Percentiles rank a stretch among this genome's conserved stretches.
Evolutionary conservation across 2,329 filamentous ascomycete species (phyloP).

Genomic region (Pyrenophora seminiperda): DNA sequence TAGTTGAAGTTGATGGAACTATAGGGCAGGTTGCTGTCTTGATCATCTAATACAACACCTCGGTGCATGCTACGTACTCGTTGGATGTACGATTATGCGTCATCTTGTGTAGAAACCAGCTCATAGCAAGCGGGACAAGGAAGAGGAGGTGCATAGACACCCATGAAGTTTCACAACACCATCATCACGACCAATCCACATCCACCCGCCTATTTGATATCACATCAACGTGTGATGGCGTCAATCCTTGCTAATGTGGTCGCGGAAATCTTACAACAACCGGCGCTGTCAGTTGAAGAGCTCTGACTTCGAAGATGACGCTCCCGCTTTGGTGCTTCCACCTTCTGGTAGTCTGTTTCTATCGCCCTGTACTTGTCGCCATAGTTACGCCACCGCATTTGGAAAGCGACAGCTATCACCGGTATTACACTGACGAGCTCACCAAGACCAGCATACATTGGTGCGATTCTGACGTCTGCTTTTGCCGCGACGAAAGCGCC

Average conservation of each 20-base stretch:
- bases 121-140: too few species aligned
- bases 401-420: constrained; percentile 64
- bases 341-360: constrained; percentile 18
- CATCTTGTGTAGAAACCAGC: too few species aligned
- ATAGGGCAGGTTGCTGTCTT: too few species aligned
- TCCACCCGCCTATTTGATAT: neutral
- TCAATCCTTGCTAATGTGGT: constrained; percentile 7
- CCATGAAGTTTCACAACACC: neutral
- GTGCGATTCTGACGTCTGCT: constrained; percentile 58
- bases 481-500: constrained; percentile 57
- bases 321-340: constrained; percentile 10
- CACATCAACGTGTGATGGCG: constrained; percentile 3
- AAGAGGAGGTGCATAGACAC: neutral
- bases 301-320: neutral
- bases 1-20: too few species aligned
- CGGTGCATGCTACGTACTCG: too few species aligned
- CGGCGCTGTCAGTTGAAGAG: constrained; percentile 4
- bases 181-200: neutral
- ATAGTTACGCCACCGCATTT: constrained; percentile 50
- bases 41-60: too few species aligned
- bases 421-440: constrained; percentile 77
- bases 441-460: constrained; percentile 69
- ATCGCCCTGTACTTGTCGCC: constrained; percentile 26
- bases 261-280: constrained; percentile 5
- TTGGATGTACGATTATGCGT: too few species aligned